phyloP scores from a whole-genome alignment of 1,284 basidiomycete genomes.

The Cryptococcus sp. region DNA sequence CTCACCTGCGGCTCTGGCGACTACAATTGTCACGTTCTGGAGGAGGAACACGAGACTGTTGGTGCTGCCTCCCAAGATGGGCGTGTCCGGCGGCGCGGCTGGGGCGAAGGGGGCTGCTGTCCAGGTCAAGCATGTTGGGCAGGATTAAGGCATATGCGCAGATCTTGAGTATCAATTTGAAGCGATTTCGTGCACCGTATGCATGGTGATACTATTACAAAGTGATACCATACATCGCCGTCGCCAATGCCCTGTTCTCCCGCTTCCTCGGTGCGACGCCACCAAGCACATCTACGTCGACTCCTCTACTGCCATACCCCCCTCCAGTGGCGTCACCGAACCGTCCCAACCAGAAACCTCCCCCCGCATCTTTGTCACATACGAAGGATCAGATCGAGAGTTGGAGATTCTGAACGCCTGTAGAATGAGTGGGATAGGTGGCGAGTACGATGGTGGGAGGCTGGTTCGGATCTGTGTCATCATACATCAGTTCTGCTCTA shows the following conservation, averaged over 20 bases:
- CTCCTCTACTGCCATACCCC: background rate
- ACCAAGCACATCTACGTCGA: background rate
- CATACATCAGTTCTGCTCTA: background rate
- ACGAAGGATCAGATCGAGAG: background rate
- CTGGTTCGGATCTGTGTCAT: background rate
- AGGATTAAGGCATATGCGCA: slow-evolving; percentile 39
- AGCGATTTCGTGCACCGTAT: background rate
- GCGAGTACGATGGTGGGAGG: background rate
- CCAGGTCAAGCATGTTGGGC: slow-evolving; percentile 74
- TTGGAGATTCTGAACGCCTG: background rate
- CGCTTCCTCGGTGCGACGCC: background rate
- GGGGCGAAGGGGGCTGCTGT: slow-evolving; percentile 7
- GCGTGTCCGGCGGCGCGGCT: slow-evolving; percentile 41
- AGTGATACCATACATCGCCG: background rate
- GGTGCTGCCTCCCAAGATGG: slow-evolving; percentile 52
- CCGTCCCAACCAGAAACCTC: background rate
- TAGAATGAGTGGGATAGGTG: background rate
- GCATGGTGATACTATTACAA: background rate
- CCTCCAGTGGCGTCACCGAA: background rate
- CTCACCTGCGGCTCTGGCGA: slow-evolving; percentile 72
- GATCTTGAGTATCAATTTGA: background rate
- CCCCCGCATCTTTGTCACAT: background rate
- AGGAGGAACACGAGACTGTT: slow-evolving; percentile 75
- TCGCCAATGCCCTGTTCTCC: background rate
- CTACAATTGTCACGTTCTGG: slow-evolving; percentile 85